Evolutionary conservation across 192 early-diverging fungal species (phyloP).

Genomic region (Gamsiella multidivaricata): DNA sequence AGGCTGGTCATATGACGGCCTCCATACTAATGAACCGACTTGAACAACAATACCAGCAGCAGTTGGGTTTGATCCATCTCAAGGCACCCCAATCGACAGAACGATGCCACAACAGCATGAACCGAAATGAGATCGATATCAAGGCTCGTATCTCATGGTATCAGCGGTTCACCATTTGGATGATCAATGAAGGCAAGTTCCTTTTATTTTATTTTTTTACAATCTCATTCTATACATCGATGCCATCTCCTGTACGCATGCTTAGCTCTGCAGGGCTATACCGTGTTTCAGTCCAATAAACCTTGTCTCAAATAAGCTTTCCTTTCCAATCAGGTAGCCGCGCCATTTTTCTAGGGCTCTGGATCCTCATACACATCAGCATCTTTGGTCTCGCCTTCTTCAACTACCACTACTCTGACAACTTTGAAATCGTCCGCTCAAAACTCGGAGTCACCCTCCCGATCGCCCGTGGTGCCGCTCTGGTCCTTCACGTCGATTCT

Average conservation of each 20-base stretch:
- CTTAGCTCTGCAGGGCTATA: neutral
- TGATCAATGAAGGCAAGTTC: slow-evolving; percentile 59
- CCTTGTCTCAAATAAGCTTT: too few species aligned
- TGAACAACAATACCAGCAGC: too few species aligned
- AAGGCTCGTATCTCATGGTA: slow-evolving; percentile 21
- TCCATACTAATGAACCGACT: too few species aligned
- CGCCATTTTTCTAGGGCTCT: slow-evolving; percentile 52
- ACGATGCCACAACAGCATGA: neutral
- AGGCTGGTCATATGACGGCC: too few species aligned
- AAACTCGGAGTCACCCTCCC: slow-evolving; percentile 65
- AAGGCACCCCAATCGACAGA: neutral
- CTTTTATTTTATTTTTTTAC: neutral
- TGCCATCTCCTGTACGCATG: neutral
- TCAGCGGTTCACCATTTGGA: slow-evolving; percentile 55
- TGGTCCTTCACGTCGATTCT: slow-evolving; percentile 77
- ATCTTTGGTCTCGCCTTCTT: slow-evolving; percentile 68
- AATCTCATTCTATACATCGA: neutral
- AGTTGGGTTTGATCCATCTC: too few species aligned
- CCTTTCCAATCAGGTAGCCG: slow-evolving; percentile 31
- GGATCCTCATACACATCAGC: slow-evolving; percentile 69
- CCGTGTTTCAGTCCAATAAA: neutral
- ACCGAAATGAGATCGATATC: neutral
- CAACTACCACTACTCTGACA: slow-evolving; percentile 69
- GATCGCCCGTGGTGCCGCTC: slow-evolving; percentile 66
- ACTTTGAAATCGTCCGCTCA: slow-evolving; percentile 61